Base-by-base conservation (phyloP, 2,329 filamentous ascomycete species). In the Epichloe amarillans region DNA sequence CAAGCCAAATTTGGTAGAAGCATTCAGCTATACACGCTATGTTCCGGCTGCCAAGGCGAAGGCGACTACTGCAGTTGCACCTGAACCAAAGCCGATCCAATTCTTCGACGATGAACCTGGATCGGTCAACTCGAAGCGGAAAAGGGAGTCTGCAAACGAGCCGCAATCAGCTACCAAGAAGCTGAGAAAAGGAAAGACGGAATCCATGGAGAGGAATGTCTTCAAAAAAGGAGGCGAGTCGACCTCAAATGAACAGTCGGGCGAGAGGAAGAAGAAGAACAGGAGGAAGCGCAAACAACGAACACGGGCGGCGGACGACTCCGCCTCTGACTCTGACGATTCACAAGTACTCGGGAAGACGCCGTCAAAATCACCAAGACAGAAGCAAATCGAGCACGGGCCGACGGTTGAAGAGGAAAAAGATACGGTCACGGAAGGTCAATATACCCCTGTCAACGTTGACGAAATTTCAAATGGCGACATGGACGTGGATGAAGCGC, bases 1-100 rank as follows among this genome's bases (percentile, higher is more conserved):
- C n/a, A 23, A 41, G 15, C 47, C 52, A 19, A 51, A 49, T 15
- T 40, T 53, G 26, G 52, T 50, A 1, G 57, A 60, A 49, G 59
- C 56, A 23, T 63, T 60, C 52, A 56, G 54, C 46, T 72, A 72
- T 55, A 63, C 70, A 43, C 66, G 71, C 53, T 73, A 74, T 54
- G 60, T 74, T 10, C 70, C 67, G 0, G 58, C 60, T 38, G 53
- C 60, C 45, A 64, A 63, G 51, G 33, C 57, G 6, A 47, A 50
- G 17, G 50, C 54, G 17, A 12, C 38, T 10, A 14, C 41, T 17
- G n/a, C 53, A 17, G 47, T 57, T 38, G 47, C 47, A 3, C n/a
- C 38, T 30, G 30, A 4, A 17, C 21, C 41, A 17, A 51, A 58
- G 4, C 51, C 54, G 37, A 53, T 58, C 4, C 58, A 60, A 40